Conservation (phyloP, 805 yeast species). For the Nadsonia fulvescens region DNA sequence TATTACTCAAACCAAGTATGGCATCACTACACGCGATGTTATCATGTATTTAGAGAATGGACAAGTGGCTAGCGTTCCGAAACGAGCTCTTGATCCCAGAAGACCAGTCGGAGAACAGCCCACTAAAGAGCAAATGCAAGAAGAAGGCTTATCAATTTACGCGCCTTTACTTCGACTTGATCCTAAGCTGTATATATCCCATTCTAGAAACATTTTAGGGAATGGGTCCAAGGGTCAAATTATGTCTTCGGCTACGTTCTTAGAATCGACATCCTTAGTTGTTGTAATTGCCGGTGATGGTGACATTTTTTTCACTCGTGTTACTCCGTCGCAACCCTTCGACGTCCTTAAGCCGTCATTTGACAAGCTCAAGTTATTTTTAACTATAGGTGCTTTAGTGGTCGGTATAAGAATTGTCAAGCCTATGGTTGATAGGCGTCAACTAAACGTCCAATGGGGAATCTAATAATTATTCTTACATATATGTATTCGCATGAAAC, state of each 20-base stretch:
- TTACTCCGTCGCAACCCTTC: conserved; percentile 69
- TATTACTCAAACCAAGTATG: conserved; percentile 40
- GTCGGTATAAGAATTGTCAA: conserved; percentile 7
- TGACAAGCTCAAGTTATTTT: conserved; percentile 41
- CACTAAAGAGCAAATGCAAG: conserved; percentile 31
- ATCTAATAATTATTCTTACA: no score
- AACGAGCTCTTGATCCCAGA: conserved; percentile 46
- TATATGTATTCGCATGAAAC: no score
- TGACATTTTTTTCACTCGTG: conserved; percentile 59
- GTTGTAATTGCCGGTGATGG: conserved; percentile 32
- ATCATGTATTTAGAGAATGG: conserved; percentile 42
- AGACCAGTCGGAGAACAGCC: conserved; percentile 40
- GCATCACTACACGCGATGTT: conserved; percentile 51
- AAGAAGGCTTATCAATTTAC: conserved; percentile 49
- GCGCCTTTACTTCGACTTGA: conserved; percentile 40
- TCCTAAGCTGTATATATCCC: conserved; percentile 33
- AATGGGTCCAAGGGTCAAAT: no score
- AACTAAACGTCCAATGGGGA: conserved; percentile 8
- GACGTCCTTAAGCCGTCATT: conserved; percentile 56
- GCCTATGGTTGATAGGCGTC: conserved; percentile 9
- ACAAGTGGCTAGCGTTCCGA: conserved; percentile 53
- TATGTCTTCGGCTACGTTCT: conserved; percentile 39
- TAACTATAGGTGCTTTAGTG: conserved; percentile 36
- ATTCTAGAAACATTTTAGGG: conserved; percentile 25
- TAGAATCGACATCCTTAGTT: conserved; percentile 62